Base-by-base conservation (phyloP, 345 rosid genomes). In the Populus simonii region DNA sequence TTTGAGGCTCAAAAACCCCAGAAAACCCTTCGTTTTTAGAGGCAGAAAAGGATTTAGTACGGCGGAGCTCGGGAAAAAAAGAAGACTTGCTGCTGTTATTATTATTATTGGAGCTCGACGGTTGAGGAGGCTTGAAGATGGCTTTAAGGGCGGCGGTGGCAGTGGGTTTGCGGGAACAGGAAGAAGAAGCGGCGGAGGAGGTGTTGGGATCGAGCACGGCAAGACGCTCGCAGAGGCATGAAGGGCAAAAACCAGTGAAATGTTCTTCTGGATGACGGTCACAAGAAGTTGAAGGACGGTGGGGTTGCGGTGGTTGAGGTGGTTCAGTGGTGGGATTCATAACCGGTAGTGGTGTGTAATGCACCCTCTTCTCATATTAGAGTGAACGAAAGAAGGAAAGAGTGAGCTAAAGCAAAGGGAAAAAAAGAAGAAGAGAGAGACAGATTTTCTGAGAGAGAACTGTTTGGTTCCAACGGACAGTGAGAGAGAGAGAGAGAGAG, bases 161-260 rank as follows among this genome's bases (percentile, higher is more conserved):
- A 71, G 90, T 68, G 85, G 96, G 91, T 73, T 89, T 88, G 27
- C 83, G 86, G 22, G 95, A 87, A 66, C 97, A 80, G 41, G 79
- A 74, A 18, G 98, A 80, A 16, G 91, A 53, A 20, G 79, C 51
- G 35, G 92, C 66, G 62, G 79, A 70, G 35, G 86, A 65, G 66
- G 87, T 80, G 74, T 76, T 66, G 70, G 82, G 93, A 59, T 96
- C 92, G 82, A 96, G 84, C 47, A 86, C 85, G 73, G 94, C 85
- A 73, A 96, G 98, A 49, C 99, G 99, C 65, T 96, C 95, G 87
- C 91, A 96, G 88, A 96, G 98, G 84, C 98, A 96, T 81, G 90
- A 88, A 68, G 99, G 98, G 81, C 98, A 96, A 73, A 96, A 96
- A 65, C 97, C 93, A 23, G 97, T 92, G 90, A 91, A 96, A 15